Evolutionary conservation across 192 early-diverging fungal species (phyloP).

Genomic region (Lobosporangium transversale): DNA sequence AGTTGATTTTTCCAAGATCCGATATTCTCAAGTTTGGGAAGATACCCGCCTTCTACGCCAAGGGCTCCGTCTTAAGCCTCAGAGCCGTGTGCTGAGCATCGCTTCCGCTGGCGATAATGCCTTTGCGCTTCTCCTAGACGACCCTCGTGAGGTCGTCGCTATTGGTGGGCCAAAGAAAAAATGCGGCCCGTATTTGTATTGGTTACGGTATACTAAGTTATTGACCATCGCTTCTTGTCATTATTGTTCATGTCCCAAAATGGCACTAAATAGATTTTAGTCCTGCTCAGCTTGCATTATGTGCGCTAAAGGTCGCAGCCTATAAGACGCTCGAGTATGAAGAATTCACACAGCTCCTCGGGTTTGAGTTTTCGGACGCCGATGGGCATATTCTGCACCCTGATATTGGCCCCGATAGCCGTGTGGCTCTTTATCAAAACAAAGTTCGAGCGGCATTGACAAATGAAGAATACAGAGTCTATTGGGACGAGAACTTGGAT

Average conservation of each 20-base stretch:
- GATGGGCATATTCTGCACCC: constrained; percentile 24
- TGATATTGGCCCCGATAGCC: constrained; percentile 33
- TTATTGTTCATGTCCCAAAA: too few relatives aligned
- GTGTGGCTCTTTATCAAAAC: constrained; percentile 37
- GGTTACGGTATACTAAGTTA: too few relatives aligned
- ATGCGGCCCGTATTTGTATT: too few relatives aligned
- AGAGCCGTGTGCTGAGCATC: constrained; percentile 50
- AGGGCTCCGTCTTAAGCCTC: constrained; percentile 36
- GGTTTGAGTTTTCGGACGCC: too few relatives aligned
- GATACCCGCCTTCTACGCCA: constrained; percentile 49
- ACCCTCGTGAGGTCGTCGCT: constrained; percentile 43
- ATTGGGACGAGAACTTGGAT: constrained; percentile 50
- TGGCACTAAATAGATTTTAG: constrained; percentile 44
- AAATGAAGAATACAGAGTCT: constrained; percentile 30
- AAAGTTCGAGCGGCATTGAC: constrained; percentile 34
- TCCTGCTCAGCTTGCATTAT: constrained; percentile 46
- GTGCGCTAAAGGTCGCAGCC: constrained; percentile 45
- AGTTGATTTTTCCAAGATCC: constrained; percentile 51
- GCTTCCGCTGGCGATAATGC: constrained; percentile 53
- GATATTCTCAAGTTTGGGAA: constrained; percentile 52
- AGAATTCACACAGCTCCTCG: constrained; percentile 48
- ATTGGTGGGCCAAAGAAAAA: constrained; percentile 24
- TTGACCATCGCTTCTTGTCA: too few relatives aligned
- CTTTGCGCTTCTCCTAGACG: constrained; percentile 41
- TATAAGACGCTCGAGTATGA: constrained; percentile 40